These are phyloP conservation scores for Mortierella sp. DNA, from an alignment of 371 early-diverging fungal genomes.

Conservation along the genomic window DNA sequence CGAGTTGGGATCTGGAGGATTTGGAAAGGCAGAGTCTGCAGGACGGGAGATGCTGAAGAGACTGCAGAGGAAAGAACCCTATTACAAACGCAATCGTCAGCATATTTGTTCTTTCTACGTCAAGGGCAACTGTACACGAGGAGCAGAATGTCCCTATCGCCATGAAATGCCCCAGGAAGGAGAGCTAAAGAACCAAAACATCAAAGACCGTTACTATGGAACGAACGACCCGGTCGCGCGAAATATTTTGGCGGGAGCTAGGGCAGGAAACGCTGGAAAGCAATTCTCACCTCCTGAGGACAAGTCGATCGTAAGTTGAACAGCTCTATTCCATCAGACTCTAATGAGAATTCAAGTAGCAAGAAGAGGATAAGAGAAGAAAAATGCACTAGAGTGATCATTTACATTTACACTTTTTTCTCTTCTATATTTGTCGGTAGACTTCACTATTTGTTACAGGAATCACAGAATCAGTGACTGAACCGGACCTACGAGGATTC, in stretches of 20 bases:
- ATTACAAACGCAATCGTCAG: slow-evolving; percentile 90
- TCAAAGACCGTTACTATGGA: slow-evolving; percentile 93
- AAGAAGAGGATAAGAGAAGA: not conserved
- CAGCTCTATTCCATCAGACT: not conserved
- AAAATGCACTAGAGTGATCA: slow-evolving; percentile 57
- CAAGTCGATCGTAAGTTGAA: slow-evolving; percentile 66
- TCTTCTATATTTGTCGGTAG: slow-evolving; percentile 37
- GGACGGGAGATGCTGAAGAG: slow-evolving; percentile 84
- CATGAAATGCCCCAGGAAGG: slow-evolving; percentile 90
- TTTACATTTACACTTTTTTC: slow-evolving; percentile 16
- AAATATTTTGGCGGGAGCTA: slow-evolving; percentile 76
- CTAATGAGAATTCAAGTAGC: not conserved
- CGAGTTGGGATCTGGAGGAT: slow-evolving; percentile 72
- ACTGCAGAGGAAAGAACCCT: slow-evolving; percentile 89
- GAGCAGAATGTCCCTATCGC: slow-evolving; percentile 92
- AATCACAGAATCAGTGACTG: slow-evolving; percentile 70
- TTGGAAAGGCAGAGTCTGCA: slow-evolving; percentile 79
- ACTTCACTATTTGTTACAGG: slow-evolving; percentile 86
- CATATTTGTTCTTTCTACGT: slow-evolving; percentile 96
- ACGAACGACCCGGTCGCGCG: slow-evolving; percentile 93
- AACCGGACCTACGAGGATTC: slow-evolving; percentile 76
- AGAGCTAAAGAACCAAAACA: slow-evolving; percentile 89
- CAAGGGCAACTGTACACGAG: slow-evolving; percentile 93
- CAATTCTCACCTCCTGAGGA: slow-evolving; percentile 71
- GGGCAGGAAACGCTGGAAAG: slow-evolving; percentile 51